Conservation (phyloP, 345 rosid genomes). For the Aquilaria yunnanensis region DNA sequence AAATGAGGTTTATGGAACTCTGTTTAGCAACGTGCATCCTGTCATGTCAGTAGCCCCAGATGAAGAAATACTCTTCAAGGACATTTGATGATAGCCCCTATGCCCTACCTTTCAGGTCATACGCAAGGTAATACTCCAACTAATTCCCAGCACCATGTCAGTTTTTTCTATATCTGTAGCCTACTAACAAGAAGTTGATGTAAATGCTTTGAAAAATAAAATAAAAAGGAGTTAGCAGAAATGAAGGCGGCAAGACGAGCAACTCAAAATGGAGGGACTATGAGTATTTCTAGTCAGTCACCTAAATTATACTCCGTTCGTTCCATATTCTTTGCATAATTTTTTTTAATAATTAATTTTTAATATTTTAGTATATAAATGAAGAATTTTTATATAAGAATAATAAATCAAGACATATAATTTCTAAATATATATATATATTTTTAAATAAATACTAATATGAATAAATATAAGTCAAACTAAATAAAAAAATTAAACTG, state of each 20-base stretch:
- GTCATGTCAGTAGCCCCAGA: constrained; percentile 48
- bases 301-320: no score
- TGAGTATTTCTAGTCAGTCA: constrained; percentile 85
- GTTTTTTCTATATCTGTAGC: neutral
- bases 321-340: no score
- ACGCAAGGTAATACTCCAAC: constrained; percentile 42
- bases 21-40: constrained; percentile 40
- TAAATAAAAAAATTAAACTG: no score
- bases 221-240: constrained; percentile 75
- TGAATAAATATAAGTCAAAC: no score
- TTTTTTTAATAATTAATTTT: constrained; percentile 1
- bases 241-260: constrained; percentile 78
- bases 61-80: constrained; percentile 72
- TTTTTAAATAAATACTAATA: no score
- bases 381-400: no score
- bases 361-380: no score
- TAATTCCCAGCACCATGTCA: constrained; percentile 1
- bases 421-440: no score
- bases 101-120: constrained; percentile 47
- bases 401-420: no score
- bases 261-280: constrained; percentile 98
- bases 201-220: constrained; percentile 13
- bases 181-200: constrained; percentile 15
- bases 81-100: constrained; percentile 55
- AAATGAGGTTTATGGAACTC: constrained; percentile 44